These are phyloP conservation scores for Trifolium dubium DNA, from an alignment of 306 rosid species.

Conservation along the genomic window DNA sequence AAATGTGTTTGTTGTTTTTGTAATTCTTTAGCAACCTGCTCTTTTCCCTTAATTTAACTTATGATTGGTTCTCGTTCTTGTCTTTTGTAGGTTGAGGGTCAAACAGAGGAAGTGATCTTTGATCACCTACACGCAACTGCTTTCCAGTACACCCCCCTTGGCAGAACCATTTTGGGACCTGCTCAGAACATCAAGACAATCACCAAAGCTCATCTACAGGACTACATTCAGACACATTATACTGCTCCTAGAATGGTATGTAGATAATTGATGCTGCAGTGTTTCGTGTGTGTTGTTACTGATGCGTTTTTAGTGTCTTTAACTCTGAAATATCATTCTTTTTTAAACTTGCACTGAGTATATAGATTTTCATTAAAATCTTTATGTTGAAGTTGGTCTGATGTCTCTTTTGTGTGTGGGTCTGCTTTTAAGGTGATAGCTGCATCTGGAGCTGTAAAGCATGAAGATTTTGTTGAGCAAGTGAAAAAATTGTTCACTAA, in stretches of 20 bases:
- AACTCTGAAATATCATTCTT: neutral
- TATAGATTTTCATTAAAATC: neutral
- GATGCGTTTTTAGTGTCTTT: neutral
- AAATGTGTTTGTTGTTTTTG: neutral
- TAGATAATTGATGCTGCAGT: neutral
- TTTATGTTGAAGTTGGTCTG: neutral
- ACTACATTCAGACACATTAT: conserved; percentile 83
- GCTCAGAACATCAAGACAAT: conserved; percentile 81
- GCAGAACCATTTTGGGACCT: conserved; percentile 94
- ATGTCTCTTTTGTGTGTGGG: conserved; percentile 10
- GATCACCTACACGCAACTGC: conserved; percentile 95
- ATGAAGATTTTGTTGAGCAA: conserved; percentile 71
- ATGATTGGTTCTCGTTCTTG: neutral
- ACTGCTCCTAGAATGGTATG: conserved; percentile 95
- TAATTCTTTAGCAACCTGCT: neutral
- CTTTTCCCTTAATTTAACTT: neutral
- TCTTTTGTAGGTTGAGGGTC: conserved; percentile 74
- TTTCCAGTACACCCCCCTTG: conserved; percentile 91
- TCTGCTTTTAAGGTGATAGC: conserved; percentile 69
- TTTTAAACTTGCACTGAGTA: neutral
- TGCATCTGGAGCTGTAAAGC: conserved; percentile 92
- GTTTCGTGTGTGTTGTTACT: conserved; percentile 7
- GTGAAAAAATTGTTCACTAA: conserved; percentile 74
- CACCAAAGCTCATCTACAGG: conserved; percentile 79
- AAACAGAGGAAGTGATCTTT: conserved; percentile 87